Percentiles rank a stretch among this genome's conserved stretches.
These are phyloP conservation scores for Barbatosphaeria neglecta DNA, from an alignment of 495 filamentous ascomycete genomes.

Conservation along the genomic window DNA sequence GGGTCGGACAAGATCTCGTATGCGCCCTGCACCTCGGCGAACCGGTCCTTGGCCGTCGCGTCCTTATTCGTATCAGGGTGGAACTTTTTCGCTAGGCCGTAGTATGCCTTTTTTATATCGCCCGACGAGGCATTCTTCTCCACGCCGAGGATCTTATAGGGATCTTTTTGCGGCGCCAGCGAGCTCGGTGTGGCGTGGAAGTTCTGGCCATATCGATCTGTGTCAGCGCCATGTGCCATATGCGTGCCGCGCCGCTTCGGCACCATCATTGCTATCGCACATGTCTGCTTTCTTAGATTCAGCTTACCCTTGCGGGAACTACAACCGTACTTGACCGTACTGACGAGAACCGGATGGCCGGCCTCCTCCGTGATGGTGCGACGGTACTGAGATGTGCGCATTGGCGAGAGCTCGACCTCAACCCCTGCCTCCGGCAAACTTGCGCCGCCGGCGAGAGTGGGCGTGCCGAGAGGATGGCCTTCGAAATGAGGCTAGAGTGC, in stretches of 20 bases:
- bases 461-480: constrained; percentile 38
- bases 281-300: neutral
- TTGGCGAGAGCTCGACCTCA: constrained; percentile 20
- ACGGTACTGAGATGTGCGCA: constrained; percentile 16
- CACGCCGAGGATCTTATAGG: constrained; percentile 81
- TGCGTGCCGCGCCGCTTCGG: too few species aligned
- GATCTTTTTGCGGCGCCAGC: constrained; percentile 56
- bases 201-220: constrained; percentile 36
- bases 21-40: constrained; percentile 78
- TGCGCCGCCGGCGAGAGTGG: constrained; percentile 34
- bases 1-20: constrained; percentile 89
- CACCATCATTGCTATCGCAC: constrained; percentile 2
- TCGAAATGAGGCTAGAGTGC: constrained; percentile 39
- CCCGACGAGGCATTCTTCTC: constrained; percentile 61
- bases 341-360: constrained; percentile 1
- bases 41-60: constrained; percentile 79
- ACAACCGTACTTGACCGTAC: constrained; percentile 2
- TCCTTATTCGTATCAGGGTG: constrained; percentile 99
- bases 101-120: constrained; percentile 98
- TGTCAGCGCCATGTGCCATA: too few species aligned
- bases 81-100: constrained; percentile 93
- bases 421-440: constrained; percentile 31
- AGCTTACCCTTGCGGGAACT: constrained; percentile 12
- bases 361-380: constrained; percentile 9
- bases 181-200: constrained; percentile 64